Base-by-base conservation (phyloP, 345 rosid genomes). In the Erodium maritimum region DNA sequence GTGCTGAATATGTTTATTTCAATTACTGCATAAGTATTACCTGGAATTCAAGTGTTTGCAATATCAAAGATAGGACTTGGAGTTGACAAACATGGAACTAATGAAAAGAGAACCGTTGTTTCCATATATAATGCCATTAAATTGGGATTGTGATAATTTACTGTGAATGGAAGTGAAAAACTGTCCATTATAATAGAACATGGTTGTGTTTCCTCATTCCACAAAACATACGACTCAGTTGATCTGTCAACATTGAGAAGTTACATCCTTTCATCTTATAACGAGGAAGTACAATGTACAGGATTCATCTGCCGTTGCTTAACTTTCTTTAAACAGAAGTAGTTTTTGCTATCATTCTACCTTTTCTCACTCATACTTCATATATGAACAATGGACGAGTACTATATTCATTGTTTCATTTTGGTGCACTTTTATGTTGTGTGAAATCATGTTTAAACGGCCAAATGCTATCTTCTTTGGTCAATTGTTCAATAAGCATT, bases 1-100 rank as follows among this genome's bases (percentile, higher is more conserved):
- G 67, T 16, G 84, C 51, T 23, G 59, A 56, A 52, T 62, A 21
- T 61, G 20, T n/a, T n/a, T n/a, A n/a, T n/a, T n/a, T n/a, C n/a
- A 14, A 23, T 51, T 20, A 34, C 3, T 19, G 23, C 18, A 17
- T 23, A 37, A 21, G 50, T 48, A 42, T 45, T 34, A 17, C 19
- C 2, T 45, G 1, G 6, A 17, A 54, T 29, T 6, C 21, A 7
- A 21, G 19, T 63, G 37, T 56, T 21, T n/a, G 23, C 19, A 14
- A 52, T 25, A 5, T 2, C 33, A 23, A 19, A 10, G 10, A 20
- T 20, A 0, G 23, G 23, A 20, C 20, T 54, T 19, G 56, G 13
- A 14, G 56, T 54, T 37, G 46, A 37, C 13, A 37, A n/a, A 37
- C 46, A 37, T 37, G 46, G 46, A 12, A 11, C 10, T 3, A 12